Evolutionary conservation across 306 rosid species (phyloP).

Genomic region (Cicer chorassanicum): DNA sequence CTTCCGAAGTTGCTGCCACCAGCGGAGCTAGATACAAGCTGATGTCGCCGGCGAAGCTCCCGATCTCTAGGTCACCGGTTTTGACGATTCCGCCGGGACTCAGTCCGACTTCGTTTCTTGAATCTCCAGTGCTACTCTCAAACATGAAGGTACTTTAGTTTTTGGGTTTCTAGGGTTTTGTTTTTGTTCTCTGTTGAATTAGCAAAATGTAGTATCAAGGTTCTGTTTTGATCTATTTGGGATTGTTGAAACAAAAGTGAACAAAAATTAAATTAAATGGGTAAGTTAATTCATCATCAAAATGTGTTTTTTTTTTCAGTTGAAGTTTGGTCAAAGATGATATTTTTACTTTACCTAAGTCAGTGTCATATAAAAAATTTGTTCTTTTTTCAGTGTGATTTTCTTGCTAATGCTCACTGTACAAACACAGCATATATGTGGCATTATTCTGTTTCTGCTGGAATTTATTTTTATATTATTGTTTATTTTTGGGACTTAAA

Average conservation of each 20-base stretch:
- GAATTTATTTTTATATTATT: constrained; percentile 39
- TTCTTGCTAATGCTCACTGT: constrained; percentile 43
- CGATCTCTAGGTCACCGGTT: constrained; percentile 90
- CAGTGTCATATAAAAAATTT: constrained; percentile 35
- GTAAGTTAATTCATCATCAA: constrained; percentile 12
- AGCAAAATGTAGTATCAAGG: constrained; percentile 2
- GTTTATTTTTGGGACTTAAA: constrained; percentile 16
- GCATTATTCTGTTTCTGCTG: constrained; percentile 33
- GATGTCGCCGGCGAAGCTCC: constrained; percentile 94
- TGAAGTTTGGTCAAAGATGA: constrained; percentile 40
- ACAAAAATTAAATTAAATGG: background rate
- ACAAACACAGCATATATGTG: constrained; percentile 44
- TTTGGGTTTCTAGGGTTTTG: constrained; percentile 34
- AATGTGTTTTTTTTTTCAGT: constrained; percentile 26
- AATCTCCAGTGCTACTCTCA: constrained; percentile 88
- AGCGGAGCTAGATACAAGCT: constrained; percentile 83
- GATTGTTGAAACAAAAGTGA: constrained; percentile 29
- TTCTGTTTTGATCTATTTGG: constrained; percentile 42
- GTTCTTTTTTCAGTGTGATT: constrained; percentile 45
- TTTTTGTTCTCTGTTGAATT: background rate
- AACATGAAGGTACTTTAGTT: constrained; percentile 74
- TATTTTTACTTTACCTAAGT: constrained; percentile 42
- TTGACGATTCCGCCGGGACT: constrained; percentile 87
- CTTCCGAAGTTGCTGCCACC: constrained; percentile 9
- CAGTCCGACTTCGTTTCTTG: constrained; percentile 89